Evolutionary conservation across 1,284 basidiomycete genomes (phyloP).

Genomic region (Entoloma clypeatum): DNA sequence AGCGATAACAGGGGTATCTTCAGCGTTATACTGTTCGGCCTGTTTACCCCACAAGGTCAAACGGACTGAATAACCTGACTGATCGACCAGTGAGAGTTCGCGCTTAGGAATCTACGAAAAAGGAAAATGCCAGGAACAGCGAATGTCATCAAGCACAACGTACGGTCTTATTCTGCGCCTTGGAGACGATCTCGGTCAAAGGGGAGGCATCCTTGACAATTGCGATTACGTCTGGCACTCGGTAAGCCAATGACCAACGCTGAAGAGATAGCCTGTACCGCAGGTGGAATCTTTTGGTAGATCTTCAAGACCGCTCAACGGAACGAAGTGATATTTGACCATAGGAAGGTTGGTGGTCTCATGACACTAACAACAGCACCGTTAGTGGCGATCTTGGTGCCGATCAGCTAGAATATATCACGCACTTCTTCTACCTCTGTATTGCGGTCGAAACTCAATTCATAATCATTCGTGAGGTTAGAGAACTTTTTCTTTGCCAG

Average conservation of each 20-base stretch:
- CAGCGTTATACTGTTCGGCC: constrained; percentile 76
- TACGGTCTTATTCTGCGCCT: constrained; percentile 67
- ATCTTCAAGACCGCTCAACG: constrained; percentile 59
- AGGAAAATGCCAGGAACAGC: constrained; percentile 7
- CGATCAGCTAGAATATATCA: not conserved
- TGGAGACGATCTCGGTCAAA: constrained; percentile 68
- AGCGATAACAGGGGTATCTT: constrained; percentile 68
- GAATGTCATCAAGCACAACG: constrained; percentile 19
- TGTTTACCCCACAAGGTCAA: constrained; percentile 96
- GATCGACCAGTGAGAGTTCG: constrained; percentile 87
- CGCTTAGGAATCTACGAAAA: constrained; percentile 72
- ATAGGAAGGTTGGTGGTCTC: constrained; percentile 75
- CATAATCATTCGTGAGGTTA: constrained; percentile 91
- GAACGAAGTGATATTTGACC: constrained; percentile 83
- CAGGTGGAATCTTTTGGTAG: constrained; percentile 74
- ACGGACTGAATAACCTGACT: constrained; percentile 75
- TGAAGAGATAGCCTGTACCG: constrained; percentile 47
- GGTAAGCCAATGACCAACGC: constrained; percentile 18
- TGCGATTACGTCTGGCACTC: constrained; percentile 72
- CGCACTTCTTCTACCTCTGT: constrained; percentile 81
- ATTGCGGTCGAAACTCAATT: constrained; percentile 82
- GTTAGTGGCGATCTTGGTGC: constrained; percentile 8
- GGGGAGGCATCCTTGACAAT: constrained; percentile 80
- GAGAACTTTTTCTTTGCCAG: constrained; percentile 98
- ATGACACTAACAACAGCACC: constrained; percentile 52